Evolutionary conservation across 1,139 yeast species (phyloP).

Genomic region (Yamadazyma epiphylla): DNA sequence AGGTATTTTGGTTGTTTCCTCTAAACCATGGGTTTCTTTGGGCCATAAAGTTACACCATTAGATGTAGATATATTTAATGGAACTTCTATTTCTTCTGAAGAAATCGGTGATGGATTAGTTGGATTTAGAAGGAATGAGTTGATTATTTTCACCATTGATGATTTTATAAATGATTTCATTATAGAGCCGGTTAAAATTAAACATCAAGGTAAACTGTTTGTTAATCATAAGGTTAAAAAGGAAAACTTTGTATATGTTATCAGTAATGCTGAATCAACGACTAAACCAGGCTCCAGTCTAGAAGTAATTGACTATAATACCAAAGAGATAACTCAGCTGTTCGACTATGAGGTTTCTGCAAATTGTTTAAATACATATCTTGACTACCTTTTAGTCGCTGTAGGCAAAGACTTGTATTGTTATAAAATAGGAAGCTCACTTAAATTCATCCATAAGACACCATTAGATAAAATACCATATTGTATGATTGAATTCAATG

Average conservation of each 20-base stretch:
- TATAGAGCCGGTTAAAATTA: slow-evolving; percentile 38
- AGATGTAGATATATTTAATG: slow-evolving; percentile 23
- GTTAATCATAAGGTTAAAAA: slow-evolving; percentile 14
- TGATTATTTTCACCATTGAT: slow-evolving; percentile 63
- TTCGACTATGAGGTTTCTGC: neutral
- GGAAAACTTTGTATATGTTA: neutral
- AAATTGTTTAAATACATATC: slow-evolving; percentile 5
- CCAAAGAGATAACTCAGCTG: neutral
- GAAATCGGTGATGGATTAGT: slow-evolving; percentile 64
- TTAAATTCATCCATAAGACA: slow-evolving; percentile 62
- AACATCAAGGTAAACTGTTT: slow-evolving; percentile 54
- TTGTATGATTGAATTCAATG: slow-evolving; percentile 56
- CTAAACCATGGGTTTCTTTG: slow-evolving; percentile 39
- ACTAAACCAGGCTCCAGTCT: neutral
- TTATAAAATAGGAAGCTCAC: slow-evolving; percentile 31
- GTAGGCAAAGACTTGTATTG: slow-evolving; percentile 33
- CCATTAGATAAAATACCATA: slow-evolving; percentile 45
- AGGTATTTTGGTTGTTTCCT: slow-evolving; percentile 39
- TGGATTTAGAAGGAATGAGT: slow-evolving; percentile 50
- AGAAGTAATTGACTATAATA: slow-evolving; percentile 1
- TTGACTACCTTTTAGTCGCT: slow-evolving; percentile 32
- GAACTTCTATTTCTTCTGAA: slow-evolving; percentile 57
- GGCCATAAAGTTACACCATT: slow-evolving; percentile 43
- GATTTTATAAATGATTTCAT: slow-evolving; percentile 45
- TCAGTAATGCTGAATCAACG: neutral